Evolutionary conservation across 2,329 filamentous ascomycete genomes (phyloP).

Genomic region (Penicillium psychrosexuale): DNA sequence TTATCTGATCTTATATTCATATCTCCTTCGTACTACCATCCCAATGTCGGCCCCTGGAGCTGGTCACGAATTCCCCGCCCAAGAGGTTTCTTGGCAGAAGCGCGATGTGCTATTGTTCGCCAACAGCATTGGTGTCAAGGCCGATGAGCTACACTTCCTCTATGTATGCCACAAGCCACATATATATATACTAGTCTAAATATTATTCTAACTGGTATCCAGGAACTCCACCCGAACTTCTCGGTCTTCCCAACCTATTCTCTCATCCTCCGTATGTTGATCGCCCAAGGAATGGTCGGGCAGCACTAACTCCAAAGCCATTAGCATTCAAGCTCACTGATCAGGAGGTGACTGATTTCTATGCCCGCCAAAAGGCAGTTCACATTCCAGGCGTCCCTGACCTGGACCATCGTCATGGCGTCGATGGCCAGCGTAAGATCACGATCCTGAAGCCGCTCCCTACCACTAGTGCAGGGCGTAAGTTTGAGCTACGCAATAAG

Average conservation of each 20-base stretch:
- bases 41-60: conserved; percentile 53
- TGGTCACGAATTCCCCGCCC: conserved; percentile 75
- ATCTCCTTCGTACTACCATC: conserved; percentile 8
- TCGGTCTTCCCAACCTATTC: conserved; percentile 86
- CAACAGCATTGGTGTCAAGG: conserved; percentile 77
- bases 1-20: not conserved
- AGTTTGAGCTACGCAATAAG: conserved; percentile 73
- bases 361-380: conserved; percentile 62
- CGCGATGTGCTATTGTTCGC: conserved; percentile 87
- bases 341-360: conserved; percentile 81
- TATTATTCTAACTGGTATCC: conserved; percentile 2
- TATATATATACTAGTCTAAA: not conserved
- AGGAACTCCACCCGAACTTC: conserved; percentile 88
- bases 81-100: conserved; percentile 79
- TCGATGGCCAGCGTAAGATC: conserved; percentile 81
- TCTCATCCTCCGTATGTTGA: conserved; percentile 66
- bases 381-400: conserved; percentile 73
- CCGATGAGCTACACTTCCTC: conserved; percentile 89
- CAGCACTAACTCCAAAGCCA: conserved; percentile 36
- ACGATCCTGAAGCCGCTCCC: conserved; percentile 75
- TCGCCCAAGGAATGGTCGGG: not conserved
- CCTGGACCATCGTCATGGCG: conserved; percentile 69
- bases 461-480: conserved; percentile 64
- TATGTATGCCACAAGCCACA: conserved; percentile 59
- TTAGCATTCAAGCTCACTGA: conserved; percentile 71